Percentiles rank a stretch among this genome's conserved stretches.
phyloP scores from a whole-genome alignment of 306 rosid species.

The Coriaria nepalensis region DNA sequence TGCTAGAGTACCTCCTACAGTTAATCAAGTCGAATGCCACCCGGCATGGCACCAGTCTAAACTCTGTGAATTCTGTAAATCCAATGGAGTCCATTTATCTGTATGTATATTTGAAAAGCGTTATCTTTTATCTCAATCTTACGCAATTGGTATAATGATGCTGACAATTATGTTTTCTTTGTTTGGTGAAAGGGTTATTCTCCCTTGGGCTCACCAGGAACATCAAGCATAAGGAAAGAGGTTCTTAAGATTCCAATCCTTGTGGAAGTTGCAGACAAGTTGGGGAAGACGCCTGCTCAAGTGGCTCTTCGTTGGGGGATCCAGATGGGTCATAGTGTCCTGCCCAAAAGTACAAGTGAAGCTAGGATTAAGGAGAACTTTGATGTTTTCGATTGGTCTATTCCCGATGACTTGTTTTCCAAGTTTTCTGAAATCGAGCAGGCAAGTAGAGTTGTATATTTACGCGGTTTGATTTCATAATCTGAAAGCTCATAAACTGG shows the following conservation, averaged over 20 bases:
- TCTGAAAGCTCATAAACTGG: too few relatives aligned
- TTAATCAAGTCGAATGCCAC: too few relatives aligned
- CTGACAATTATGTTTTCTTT: background rate
- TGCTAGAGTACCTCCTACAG: conserved; percentile 54
- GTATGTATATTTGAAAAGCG: conserved; percentile 25
- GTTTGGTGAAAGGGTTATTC: conserved; percentile 30
- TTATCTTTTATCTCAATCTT: background rate
- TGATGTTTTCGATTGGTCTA: conserved; percentile 47
- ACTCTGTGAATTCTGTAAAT: conserved; percentile 41
- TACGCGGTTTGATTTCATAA: too few relatives aligned
- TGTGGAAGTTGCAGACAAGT: conserved; percentile 28
- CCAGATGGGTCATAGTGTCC: conserved; percentile 60
- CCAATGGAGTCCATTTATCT: conserved; percentile 54
- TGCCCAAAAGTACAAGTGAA: conserved; percentile 53
- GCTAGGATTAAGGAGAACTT: conserved; percentile 41
- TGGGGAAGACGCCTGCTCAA: conserved; percentile 64
- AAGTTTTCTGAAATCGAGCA: conserved; percentile 34
- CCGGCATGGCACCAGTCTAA: too few relatives aligned
- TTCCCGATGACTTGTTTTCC: conserved; percentile 32
- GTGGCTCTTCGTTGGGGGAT: conserved; percentile 70
- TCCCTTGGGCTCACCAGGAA: conserved; percentile 53
- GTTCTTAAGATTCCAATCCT: conserved; percentile 28
- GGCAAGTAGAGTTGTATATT: too few relatives aligned
- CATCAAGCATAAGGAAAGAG: background rate
- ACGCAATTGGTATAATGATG: background rate